Evolutionary conservation across 2,329 filamentous ascomycete genomes (phyloP).

Genomic region (Curvularia sp.): DNA sequence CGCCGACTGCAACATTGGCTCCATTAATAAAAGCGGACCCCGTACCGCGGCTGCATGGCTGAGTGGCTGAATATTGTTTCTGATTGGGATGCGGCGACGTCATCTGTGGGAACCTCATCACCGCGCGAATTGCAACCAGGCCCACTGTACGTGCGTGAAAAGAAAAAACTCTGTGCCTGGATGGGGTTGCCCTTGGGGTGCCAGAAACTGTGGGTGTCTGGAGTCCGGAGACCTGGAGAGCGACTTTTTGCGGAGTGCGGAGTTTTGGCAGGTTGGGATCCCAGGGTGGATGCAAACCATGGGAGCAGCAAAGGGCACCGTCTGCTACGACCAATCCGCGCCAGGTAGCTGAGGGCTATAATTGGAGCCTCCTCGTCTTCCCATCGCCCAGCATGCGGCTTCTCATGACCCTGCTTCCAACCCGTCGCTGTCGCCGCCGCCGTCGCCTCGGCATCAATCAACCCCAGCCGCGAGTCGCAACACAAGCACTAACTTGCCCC

Average conservation of each 20-base stretch:
- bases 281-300: background rate
- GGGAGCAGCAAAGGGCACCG: background rate
- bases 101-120: slow-evolving; percentile 17
- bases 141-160: slow-evolving; percentile 8
- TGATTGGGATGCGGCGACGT: slow-evolving; percentile 25
- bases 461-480: slow-evolving; percentile 22
- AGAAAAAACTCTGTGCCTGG: slow-evolving; percentile 12
- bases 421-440: background rate
- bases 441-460: slow-evolving; percentile 14
- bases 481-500: slow-evolving; percentile 27
- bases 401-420: background rate
- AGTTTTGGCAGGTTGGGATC: slow-evolving; percentile 1
- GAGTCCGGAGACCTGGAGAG: slow-evolving; percentile 29
- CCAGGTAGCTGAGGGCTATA: background rate
- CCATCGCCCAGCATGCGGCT: background rate
- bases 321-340: slow-evolving; percentile 7
- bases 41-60: slow-evolving; percentile 18
- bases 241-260: slow-evolving; percentile 23
- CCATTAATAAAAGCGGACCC: slow-evolving; percentile 33
- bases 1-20: slow-evolving; percentile 26
- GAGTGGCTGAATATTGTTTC: slow-evolving; percentile 21
- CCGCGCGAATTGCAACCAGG: slow-evolving; percentile 10
- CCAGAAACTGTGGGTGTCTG: slow-evolving; percentile 17
- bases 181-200: slow-evolving; percentile 11
- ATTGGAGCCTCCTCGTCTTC: background rate